Evolutionary conservation across 768 basidiomycete genomes (phyloP).

Genomic region (Russula griseocarnosa): DNA sequence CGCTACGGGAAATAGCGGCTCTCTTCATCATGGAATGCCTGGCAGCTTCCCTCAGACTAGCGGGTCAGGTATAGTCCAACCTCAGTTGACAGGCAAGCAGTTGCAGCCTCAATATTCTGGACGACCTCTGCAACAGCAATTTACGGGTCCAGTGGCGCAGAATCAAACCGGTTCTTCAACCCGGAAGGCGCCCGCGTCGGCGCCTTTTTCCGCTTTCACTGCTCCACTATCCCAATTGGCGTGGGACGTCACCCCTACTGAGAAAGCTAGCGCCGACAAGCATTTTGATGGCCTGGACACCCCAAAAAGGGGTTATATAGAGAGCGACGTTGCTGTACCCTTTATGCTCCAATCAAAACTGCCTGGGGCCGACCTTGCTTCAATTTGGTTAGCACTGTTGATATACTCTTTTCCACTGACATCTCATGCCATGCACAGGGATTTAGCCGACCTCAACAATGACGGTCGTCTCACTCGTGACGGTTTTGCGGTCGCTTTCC

Average conservation of each 20-base stretch:
- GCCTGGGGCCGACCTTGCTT: conserved; percentile 77
- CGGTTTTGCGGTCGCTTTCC: conserved; percentile 93
- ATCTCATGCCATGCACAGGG: conserved; percentile 50
- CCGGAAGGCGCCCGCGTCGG: conserved; percentile 31
- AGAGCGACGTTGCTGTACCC: conserved; percentile 91
- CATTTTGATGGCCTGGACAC: conserved; percentile 83
- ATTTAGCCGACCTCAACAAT: conserved; percentile 84
- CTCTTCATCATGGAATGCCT: conserved; percentile 52
- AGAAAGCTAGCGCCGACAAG: conserved; percentile 72
- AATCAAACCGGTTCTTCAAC: conserved; percentile 32
- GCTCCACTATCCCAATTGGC: conserved; percentile 31
- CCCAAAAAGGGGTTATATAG: conserved; percentile 71
- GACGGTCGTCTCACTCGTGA: conserved; percentile 85
- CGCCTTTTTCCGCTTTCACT: conserved; percentile 23
- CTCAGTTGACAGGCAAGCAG: conserved; percentile 31
- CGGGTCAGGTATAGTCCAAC: conserved; percentile 41
- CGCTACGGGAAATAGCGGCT: conserved; percentile 53
- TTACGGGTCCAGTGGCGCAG: conserved; percentile 20
- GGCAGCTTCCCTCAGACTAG: conserved; percentile 58
- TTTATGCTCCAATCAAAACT: conserved; percentile 92
- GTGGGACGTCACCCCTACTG: conserved; percentile 83
- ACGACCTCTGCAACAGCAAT: conserved; percentile 35
- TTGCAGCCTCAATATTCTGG: conserved; percentile 67
- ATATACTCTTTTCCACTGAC: background rate
- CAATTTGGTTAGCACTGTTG: conserved; percentile 69